phyloP scores from a whole-genome alignment of 768 basidiomycete genomes.

The Psilocybe sp. region DNA sequence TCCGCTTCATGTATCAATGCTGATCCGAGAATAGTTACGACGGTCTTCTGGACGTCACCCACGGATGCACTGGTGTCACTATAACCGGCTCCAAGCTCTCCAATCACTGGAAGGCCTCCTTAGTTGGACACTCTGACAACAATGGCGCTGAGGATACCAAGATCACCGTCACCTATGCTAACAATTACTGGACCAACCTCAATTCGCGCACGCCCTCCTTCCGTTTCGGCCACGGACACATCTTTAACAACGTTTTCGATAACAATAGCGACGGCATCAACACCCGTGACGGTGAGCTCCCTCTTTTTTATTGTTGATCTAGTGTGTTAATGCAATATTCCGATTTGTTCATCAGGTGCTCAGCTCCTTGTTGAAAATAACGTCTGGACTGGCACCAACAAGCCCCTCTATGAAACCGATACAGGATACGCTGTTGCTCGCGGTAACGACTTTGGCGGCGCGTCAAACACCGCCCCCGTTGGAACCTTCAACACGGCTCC shows the following conservation, averaged over 20 bases:
- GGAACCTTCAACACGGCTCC: constrained; percentile 27
- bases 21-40: constrained; percentile 30
- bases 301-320: not conserved
- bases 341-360: constrained; percentile 26
- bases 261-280: constrained; percentile 42
- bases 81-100: constrained; percentile 39
- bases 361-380: constrained; percentile 48
- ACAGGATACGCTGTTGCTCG: constrained; percentile 37
- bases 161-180: constrained; percentile 41
- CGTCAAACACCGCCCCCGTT: constrained; percentile 24
- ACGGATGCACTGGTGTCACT: constrained; percentile 41
- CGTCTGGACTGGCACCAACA: constrained; percentile 37
- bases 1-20: too few species aligned
- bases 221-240: constrained; percentile 44
- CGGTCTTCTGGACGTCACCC: constrained; percentile 41
- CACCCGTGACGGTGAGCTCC: constrained; percentile 32
- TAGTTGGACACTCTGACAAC: constrained; percentile 41
- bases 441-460: constrained; percentile 27
- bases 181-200: constrained; percentile 40
- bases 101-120: constrained; percentile 44
- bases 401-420: constrained; percentile 40
- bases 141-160: constrained; percentile 26
- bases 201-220: constrained; percentile 45
- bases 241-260: constrained; percentile 44
- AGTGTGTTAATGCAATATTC: not conserved